Evolutionary conservation across 2,329 filamentous ascomycete species (phyloP).

Genomic region (Stromatinia cepivora): DNA sequence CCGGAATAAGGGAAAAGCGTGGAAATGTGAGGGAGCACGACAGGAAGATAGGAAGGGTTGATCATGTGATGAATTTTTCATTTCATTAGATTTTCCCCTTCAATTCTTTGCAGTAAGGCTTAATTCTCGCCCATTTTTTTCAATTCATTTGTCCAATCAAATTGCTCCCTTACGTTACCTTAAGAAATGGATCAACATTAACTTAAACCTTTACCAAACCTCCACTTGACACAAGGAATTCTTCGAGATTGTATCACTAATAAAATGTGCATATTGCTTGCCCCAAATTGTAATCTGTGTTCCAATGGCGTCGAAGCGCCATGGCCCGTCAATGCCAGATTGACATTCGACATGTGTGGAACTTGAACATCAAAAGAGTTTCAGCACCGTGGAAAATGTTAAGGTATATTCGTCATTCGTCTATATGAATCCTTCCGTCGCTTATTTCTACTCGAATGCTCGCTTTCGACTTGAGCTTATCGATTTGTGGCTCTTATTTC

Average conservation of each 20-base stretch:
- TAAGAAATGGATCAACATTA: slow-evolving; percentile 20
- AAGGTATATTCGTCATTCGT: slow-evolving; percentile 22
- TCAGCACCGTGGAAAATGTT: slow-evolving; percentile 8
- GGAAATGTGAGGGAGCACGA: slow-evolving; percentile 27
- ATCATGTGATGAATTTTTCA: slow-evolving; percentile 28
- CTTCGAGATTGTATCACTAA: slow-evolving; percentile 23
- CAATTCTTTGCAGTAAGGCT: slow-evolving; percentile 16
- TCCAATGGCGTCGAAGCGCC: slow-evolving; percentile 20
- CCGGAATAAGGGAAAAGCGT: slow-evolving; percentile 25
- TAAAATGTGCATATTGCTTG: slow-evolving; percentile 21
- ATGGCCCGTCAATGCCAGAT: slow-evolving; percentile 18
- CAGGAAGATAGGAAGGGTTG: slow-evolving; percentile 24
- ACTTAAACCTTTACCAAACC: background rate
- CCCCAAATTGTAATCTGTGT: slow-evolving; percentile 12
- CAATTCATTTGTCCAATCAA: slow-evolving; percentile 13
- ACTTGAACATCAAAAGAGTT: slow-evolving; percentile 8
- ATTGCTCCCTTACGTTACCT: slow-evolving; percentile 18
- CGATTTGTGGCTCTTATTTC: slow-evolving; percentile 17
- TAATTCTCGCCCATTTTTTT: background rate
- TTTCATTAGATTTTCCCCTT: background rate
- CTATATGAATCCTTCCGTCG: slow-evolving; percentile 23
- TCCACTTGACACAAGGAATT: slow-evolving; percentile 17
- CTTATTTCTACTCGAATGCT: slow-evolving; percentile 15
- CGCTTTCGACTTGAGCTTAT: slow-evolving; percentile 12
- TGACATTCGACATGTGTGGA: slow-evolving; percentile 19